Conservation (phyloP, 1,284 basidiomycete genomes). For the Cystobasidiaceae sp. region DNA sequence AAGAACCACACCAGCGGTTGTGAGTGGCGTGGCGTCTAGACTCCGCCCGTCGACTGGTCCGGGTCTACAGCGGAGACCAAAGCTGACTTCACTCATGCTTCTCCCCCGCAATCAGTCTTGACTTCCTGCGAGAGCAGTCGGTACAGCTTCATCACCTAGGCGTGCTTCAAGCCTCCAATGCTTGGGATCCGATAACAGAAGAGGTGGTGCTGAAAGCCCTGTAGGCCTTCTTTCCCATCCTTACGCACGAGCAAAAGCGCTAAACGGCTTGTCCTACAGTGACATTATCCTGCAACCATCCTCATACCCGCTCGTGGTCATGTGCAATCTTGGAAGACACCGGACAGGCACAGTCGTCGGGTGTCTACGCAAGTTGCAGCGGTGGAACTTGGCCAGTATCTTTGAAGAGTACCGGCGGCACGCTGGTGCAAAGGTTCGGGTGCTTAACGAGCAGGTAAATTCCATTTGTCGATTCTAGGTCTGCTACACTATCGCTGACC, state of each 20-base stretch:
- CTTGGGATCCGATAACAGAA: constrained; percentile 51
- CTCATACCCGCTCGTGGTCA: constrained; percentile 52
- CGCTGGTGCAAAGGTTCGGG: constrained; percentile 52
- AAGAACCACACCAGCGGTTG: constrained; percentile 53
- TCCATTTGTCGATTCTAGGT: constrained; percentile 35
- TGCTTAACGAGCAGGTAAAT: constrained; percentile 51
- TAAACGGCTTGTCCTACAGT: not conserved
- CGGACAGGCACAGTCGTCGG: constrained; percentile 56
- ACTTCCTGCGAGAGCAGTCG: constrained; percentile 34
- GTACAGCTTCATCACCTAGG: constrained; percentile 47
- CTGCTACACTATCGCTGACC: not conserved
- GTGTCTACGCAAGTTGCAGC: constrained; percentile 53
- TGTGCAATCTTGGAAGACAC: constrained; percentile 55
- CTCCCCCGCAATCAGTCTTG: constrained; percentile 23
- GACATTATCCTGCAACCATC: constrained; percentile 51
- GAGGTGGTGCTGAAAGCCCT: constrained; percentile 54
- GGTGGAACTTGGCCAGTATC: constrained; percentile 54
- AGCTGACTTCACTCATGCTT: not conserved
- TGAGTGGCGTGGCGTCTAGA: constrained; percentile 40
- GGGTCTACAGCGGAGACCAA: not conserved
- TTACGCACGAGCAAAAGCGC: not conserved
- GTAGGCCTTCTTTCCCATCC: not conserved
- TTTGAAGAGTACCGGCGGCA: constrained; percentile 56
- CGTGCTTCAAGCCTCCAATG: constrained; percentile 48
- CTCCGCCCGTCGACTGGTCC: not conserved